Base-by-base conservation (phyloP, 371 early-diverging fungal species). In the Mucor piriformis region DNA sequence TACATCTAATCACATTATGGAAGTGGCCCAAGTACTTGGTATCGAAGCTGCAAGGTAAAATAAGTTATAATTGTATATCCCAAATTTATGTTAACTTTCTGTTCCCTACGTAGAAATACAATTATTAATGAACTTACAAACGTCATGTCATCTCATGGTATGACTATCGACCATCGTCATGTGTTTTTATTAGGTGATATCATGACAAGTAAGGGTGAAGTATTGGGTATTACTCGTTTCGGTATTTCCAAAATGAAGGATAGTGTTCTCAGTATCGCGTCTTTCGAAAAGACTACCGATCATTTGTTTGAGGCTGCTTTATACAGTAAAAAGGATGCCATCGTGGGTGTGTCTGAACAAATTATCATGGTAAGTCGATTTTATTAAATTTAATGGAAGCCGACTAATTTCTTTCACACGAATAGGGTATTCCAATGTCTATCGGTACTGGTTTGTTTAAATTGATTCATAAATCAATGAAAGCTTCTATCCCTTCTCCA, bases 231-330 rank as follows among this genome's bases (percentile, higher is more conserved):
- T 59, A 99, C 99, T 21, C 93, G 99, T 33, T 96, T 95, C 80
- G 99, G 99, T 76, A 95, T 99, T 57, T 91, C 95, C 57, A 98
- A 97, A 85, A 98, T 99, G 98, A 95, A 95, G 72, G 96, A 96
- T 71, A 92, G 93, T 67, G 99, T 99, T n/a, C 89, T 99, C 61
- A 99, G 99, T 96, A 84, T 99, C 67, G 99, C 99, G 1, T 97
- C 97, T 34, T 99, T 99, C 76, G 99, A 99, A 80, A 97, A 98
- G 85, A 99, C 99, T 2, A 95, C 97, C 0, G 99, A 99, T 69
- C 98, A 99, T 69, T 79, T 99, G 67, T 99, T 99, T 72, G 97
- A 99, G 50, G 99, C 99, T 0, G 92, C 99, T 1, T 83, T 97
- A 64, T 94, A 89, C 70, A 90, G 93, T 54, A 95, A 97, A 72